These are phyloP conservation scores for Raphanus raphanistrum DNA, from an alignment of 345 rosid species.

Conservation along the genomic window DNA sequence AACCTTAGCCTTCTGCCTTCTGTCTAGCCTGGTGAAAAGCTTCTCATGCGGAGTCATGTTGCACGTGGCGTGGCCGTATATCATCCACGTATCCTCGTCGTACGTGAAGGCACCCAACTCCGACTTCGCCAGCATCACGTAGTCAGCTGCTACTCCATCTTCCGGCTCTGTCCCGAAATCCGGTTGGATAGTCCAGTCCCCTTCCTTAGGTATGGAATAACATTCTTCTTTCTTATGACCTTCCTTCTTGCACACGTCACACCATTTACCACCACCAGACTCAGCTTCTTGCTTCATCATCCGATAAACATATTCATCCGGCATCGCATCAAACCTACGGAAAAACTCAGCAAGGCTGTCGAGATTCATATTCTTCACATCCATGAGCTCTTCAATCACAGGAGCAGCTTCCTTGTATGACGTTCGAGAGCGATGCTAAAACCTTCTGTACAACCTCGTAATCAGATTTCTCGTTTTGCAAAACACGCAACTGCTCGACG, in stretches of 20 bases:
- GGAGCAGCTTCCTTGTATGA: not conserved
- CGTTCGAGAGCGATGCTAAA: not conserved
- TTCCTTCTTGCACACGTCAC: conserved; percentile 5
- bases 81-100: conserved; percentile 24
- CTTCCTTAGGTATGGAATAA: not conserved
- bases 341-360: not conserved
- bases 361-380: conserved; percentile 14
- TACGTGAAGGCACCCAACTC: not conserved
- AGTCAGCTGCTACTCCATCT: not conserved
- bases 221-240: not conserved
- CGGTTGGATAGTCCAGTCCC: not conserved
- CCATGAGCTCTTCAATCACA: not conserved
- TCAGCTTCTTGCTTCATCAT: not conserved
- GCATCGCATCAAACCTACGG: not conserved
- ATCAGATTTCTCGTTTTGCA: not conserved
- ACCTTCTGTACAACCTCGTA: conserved; percentile 10
- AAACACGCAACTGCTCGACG: conserved; percentile 5
- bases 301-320: not conserved
- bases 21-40: conserved; percentile 17
- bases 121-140: not conserved
- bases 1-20: conserved; percentile 18
- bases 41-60: conserved; percentile 31
- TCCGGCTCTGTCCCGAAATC: not conserved
- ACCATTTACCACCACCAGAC: not conserved
- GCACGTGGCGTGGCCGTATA: conserved; percentile 10